Base-by-base conservation (phyloP, 2,329 filamentous ascomycete species). In the Talaromyces rugulosus region DNA sequence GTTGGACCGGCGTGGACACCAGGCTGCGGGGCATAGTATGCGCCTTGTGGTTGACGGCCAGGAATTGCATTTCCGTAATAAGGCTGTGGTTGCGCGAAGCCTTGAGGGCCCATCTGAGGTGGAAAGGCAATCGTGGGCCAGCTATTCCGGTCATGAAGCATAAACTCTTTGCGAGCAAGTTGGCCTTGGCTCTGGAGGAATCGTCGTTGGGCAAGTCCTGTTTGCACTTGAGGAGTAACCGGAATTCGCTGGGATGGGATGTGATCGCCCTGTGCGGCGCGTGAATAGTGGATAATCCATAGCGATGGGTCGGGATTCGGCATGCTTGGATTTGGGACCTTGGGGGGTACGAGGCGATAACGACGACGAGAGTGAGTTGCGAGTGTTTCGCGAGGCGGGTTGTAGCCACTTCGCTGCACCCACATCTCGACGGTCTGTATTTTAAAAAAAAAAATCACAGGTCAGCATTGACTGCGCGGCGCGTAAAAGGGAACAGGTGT, bases 211-310 rank as follows among this genome's bases (percentile, higher is more conserved):
- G 71, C 71, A 54, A 82, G 71, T 58, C 74, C 74, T 36, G 68
- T 72, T 60, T 80, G 77, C 5, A 78, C 71, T 44, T 75, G 76
- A 5, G 75, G 77, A 28, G 73, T 68, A n/a, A 78, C 67, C 23
- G 71, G 74, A 81, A 89, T 75, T 77, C 82, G 69, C 44, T 84
- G 83, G 23, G 87, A 83, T 1, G 90, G 90, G 36, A 96, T 81
- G 63, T 90, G 86, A 66, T 94, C 88, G 61, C 85, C 85, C 54
- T 86, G 86, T 44, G 95, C 89, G 7, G 90, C 85, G 62, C 88
- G 88, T 40, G 89, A 88, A 75, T 97, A 98, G 78, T 97, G 93
- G 33, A 96, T 87, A 59, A 99, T 87, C 89, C 92, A 98, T 16
- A 98, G 82, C 63, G 88, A 89, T 30, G 90, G 87, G 73, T 98